Evolutionary conservation across 108 stramenopile species (phyloP), one percentile per base, ranked within the genome.

Genomic region (Cyclotella kingstonii): DNA sequence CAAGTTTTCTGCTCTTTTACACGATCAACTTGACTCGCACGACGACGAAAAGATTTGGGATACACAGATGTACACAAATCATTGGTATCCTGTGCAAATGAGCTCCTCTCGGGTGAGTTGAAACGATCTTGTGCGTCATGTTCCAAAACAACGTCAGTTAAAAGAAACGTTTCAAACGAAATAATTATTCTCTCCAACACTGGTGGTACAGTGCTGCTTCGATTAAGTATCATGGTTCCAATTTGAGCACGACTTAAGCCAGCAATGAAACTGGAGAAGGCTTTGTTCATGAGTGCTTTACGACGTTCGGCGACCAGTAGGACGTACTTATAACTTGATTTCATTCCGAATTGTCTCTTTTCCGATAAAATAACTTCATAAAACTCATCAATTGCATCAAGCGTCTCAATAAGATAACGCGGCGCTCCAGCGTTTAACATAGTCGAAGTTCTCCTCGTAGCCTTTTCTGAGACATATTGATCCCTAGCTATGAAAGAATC

Each of bases 381-480:
- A 41, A 76, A 76, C 28, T 61, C 54, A 52, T 67, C 66, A 21
- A 67, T 60, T 1, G 66, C 66, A 22, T 55, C 53, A 0, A 76
- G 21, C 15, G 57, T 54, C 23, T 4, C 10, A 14, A 60, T 39
- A 0, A 76, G 35, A 27, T 30, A 51, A 1, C 51, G 17, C 0
- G 74, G 74, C 0, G 66, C 58, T 19, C 33, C 29, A 14, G 55
- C 17, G 25, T 48, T 5, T 18, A 62, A 50, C 2, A 62, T 28
- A 6, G 27, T 36, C 9, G 52, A 56, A 4, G 41, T 56, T 23
- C 50, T 34, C 47, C 45, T 52, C 42, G 6, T 54, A 25, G 28
- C 29, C 18, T 26, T 36, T 25, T 27, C 43, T 36, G 54, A 40
- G 19, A 10, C n/a, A 18, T 44, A 19, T 1, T 18, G 10, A 6